Conservation (phyloP, 2,329 filamentous ascomycete species). For the Geoglossum cookeanum region DNA sequence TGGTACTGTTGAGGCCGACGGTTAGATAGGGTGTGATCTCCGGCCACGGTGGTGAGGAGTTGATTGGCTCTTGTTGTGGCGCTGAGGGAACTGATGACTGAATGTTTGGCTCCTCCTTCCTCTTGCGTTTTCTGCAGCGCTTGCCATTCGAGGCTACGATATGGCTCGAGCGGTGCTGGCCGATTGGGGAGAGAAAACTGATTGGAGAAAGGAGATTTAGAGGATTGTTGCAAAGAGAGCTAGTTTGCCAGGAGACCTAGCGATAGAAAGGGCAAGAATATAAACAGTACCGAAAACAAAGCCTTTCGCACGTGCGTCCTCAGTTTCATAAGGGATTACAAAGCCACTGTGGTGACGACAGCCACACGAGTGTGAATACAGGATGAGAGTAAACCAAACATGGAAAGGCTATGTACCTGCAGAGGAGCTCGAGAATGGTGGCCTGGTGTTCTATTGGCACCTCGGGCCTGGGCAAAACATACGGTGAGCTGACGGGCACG, state of each 20-base stretch:
- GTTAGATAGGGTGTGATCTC: conserved; percentile 39
- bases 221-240: background rate
- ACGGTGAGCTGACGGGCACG: background rate
- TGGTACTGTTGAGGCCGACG: conserved; percentile 45
- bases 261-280: no score
- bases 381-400: background rate
- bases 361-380: background rate
- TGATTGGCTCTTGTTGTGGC: background rate
- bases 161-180: conserved; percentile 37
- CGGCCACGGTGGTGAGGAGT: conserved; percentile 20
- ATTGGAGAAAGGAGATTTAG: conserved; percentile 6
- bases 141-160: conserved; percentile 41
- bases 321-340: background rate
- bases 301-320: background rate
- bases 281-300: background rate
- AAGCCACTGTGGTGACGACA: background rate
- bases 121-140: conserved; percentile 34
- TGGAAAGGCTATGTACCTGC: conserved; percentile 30
- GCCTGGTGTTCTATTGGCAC: conserved; percentile 40
- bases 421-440: conserved; percentile 45
- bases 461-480: conserved; percentile 34
- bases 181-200: conserved; percentile 45
- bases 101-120: conserved; percentile 15
- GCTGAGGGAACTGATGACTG: conserved; percentile 1
- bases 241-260: no score